Evolutionary conservation across 2,329 filamentous ascomycete species (phyloP).

Genomic region (Beauveria australis): DNA sequence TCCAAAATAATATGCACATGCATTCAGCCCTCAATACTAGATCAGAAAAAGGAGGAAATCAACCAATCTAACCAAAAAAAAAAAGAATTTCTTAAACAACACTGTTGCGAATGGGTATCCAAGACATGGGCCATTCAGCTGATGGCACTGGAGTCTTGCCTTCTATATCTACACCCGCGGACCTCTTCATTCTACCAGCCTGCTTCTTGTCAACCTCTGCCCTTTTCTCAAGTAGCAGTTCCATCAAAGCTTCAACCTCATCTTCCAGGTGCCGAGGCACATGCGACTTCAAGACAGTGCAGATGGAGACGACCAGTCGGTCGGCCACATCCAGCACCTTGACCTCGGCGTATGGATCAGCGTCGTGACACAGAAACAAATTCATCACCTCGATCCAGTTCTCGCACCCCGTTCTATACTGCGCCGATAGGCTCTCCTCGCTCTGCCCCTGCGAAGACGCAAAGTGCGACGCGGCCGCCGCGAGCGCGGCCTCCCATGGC

Average conservation of each 20-base stretch:
- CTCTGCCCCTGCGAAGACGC: not conserved
- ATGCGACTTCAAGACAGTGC: not conserved
- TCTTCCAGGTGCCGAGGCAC: not conserved
- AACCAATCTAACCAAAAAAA: not conserved
- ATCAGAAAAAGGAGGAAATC: not conserved
- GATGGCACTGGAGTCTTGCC: not conserved
- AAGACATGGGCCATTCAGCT: slow-evolving; percentile 1
- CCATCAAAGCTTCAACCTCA: not conserved
- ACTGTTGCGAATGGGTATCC: slow-evolving; percentile 1
- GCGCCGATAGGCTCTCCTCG: not conserved
- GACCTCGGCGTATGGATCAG: slow-evolving; percentile 3
- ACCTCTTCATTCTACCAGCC: not conserved
- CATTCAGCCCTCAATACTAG: not conserved
- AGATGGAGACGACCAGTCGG: not conserved
- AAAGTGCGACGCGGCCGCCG: not conserved
- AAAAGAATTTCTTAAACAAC: not conserved
- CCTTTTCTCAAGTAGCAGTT: not conserved
- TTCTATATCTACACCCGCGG: not conserved
- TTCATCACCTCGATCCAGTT: not conserved
- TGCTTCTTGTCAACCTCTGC: not conserved
- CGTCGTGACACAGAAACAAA: not conserved
- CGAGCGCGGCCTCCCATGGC: slow-evolving; percentile 4
- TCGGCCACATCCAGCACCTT: not conserved
- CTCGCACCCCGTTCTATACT: not conserved
- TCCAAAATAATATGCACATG: not conserved